Evolutionary conservation across 257 asterid species (phyloP), one percentile per base, ranked within the genome.

Genomic region (Marsdenia floribunda): DNA sequence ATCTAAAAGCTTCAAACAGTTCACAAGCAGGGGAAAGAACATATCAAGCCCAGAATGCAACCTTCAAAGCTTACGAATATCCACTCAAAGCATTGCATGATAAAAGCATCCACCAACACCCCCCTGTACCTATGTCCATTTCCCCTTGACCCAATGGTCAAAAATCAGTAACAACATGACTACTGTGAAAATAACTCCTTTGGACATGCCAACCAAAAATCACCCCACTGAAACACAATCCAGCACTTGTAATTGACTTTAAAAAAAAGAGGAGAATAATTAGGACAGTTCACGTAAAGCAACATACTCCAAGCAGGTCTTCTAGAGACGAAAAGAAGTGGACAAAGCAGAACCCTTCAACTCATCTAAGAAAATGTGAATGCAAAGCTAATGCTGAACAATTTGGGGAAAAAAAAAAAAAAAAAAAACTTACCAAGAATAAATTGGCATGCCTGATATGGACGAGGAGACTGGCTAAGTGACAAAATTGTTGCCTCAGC

Each of bases 401-500:
- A 73, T 52, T 73, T 54, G 54, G 66, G 8, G 8, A 42, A 11
- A 1, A 44, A 44, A 44, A 44, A 44, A 44, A 8, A 44, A 44
- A 0, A 6, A 8, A 44, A 44, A 71, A 79, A 78, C 94, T 74
- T 86, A 93, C 98, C 99, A 77, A 94, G 81, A 86, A 94, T 88
- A 80, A 88, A 94, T 77, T 89, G 91, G 75, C 99, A 94, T 76
- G 95, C 82, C 82, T 80, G 89, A 86, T 94, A 94, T 52, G 99
- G 97, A 47, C 80, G 88, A 73, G 91, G 85, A 83, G 97, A 90
- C 68, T 87, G 96, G 77, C 86, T 73, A 46, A 94, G 88, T 19
- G 97, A 89, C 78, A 88, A 82, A 73, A 94, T 79, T 73, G 97
- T 86, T 66, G 91, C 89, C 85, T 94, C 99, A 55, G 99, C 92